A percentile compares a stretch with the other conserved stretches of the same genome.
Evolutionary conservation across 2,329 filamentous ascomycete species (phyloP).

Genomic region (Canariomyces notabilis): DNA sequence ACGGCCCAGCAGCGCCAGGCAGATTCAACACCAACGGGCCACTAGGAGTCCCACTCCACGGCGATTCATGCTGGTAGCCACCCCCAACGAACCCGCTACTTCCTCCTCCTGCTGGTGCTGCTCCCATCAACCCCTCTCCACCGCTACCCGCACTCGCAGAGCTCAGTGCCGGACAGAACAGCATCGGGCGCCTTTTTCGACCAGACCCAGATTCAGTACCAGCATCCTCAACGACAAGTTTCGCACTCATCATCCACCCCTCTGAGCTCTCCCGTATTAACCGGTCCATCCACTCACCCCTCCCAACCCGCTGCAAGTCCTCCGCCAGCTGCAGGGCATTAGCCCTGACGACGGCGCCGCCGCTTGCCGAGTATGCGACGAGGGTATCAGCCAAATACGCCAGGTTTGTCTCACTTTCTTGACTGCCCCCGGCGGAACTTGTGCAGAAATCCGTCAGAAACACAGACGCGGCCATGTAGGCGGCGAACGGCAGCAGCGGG

Average conservation of each 20-base stretch:
- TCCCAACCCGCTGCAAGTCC: constrained; percentile 54
- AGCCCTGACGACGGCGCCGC: constrained; percentile 63
- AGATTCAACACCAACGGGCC: no score
- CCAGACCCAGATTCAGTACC: not conserved
- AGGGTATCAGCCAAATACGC: constrained; percentile 65
- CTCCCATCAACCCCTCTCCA: no score
- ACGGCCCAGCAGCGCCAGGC: no score
- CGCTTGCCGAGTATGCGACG: constrained; percentile 57
- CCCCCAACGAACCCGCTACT: no score
- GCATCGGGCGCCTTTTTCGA: not conserved
- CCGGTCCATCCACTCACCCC: no score
- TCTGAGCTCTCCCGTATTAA: not conserved
- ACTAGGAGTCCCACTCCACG: no score
- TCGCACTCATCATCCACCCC: not conserved
- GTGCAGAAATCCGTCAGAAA: constrained; percentile 61
- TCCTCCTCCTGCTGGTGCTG: no score
- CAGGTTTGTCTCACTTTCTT: constrained; percentile 54
- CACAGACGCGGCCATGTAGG: constrained; percentile 66
- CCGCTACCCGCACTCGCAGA: no score
- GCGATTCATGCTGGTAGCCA: no score
- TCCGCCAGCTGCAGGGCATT: constrained; percentile 66
- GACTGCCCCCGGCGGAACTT: constrained; percentile 29
- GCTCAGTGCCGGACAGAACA: not conserved
- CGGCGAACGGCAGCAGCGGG: constrained; percentile 64
- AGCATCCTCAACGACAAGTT: not conserved